phyloP scores from a whole-genome alignment of 2,329 filamentous ascomycete genomes.

The Cadophora sp. region DNA sequence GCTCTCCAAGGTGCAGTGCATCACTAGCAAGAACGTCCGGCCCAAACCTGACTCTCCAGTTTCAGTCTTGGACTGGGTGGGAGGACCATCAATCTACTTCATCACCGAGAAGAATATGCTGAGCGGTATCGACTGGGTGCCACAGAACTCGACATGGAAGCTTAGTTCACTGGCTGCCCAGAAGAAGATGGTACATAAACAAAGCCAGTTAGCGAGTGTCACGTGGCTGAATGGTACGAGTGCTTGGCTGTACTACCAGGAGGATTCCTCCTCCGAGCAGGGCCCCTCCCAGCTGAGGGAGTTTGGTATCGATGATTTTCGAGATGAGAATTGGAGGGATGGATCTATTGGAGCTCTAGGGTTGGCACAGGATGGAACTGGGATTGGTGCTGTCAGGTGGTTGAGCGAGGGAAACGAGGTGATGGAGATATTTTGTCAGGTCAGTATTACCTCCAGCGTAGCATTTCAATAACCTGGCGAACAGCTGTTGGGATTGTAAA shows the following conservation, averaged over 20 bases:
- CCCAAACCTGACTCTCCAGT: neutral
- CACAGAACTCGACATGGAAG: conserved; percentile 26
- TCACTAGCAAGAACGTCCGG: neutral
- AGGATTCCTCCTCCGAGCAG: too few relatives aligned
- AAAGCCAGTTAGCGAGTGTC: conserved; percentile 25
- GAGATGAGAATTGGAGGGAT: conserved; percentile 22
- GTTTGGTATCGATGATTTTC: conserved; percentile 30
- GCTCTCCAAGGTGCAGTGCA: neutral
- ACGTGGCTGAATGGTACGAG: conserved; percentile 28
- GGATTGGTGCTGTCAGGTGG: conserved; percentile 21
- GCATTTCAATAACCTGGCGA: too few relatives aligned
- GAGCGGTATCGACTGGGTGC: conserved; percentile 24
- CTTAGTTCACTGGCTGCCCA: conserved; percentile 20
- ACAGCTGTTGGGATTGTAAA: too few relatives aligned
- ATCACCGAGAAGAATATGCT: conserved; percentile 22
- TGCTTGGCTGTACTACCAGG: conserved; percentile 30
- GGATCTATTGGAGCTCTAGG: conserved; percentile 20
- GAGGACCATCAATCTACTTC: conserved; percentile 27
- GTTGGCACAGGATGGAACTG: conserved; percentile 11
- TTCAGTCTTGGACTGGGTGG: neutral
- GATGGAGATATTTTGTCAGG: conserved; percentile 24
- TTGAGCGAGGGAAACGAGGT: neutral
- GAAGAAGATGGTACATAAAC: conserved; percentile 14
- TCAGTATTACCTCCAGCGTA: neutral
- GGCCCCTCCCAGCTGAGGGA: conserved; percentile 26